Percentiles rank a stretch among this genome's conserved stretches.
phyloP scores from a whole-genome alignment of 75 land plant genomes.

The Pinus albicaulis region DNA sequence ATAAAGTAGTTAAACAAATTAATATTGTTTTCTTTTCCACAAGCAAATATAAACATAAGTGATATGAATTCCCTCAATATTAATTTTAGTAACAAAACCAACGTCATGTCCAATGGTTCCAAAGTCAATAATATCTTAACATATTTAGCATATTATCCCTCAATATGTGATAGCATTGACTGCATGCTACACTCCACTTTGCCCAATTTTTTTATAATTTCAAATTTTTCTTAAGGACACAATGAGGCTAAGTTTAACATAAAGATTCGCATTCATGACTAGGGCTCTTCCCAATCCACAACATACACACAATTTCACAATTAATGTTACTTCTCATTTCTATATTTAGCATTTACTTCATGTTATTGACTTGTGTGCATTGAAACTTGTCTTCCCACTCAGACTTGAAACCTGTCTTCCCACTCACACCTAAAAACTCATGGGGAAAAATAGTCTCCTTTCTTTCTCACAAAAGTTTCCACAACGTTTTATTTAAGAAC shows the following conservation, averaged over 20 bases:
- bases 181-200: conserved; percentile 93
- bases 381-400: too few species aligned
- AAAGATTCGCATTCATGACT: not conserved
- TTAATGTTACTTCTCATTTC: not conserved
- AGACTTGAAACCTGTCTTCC: too few species aligned
- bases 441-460: not conserved
- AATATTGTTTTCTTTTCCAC: too few species aligned
- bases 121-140: conserved; percentile 82
- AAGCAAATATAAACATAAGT: too few species aligned
- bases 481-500: conserved; percentile 22
- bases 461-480: not conserved
- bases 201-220: conserved; percentile 11
- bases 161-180: conserved; percentile 89
- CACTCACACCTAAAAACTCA: not conserved
- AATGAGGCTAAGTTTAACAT: not conserved
- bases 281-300: not conserved
- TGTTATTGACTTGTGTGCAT: not conserved
- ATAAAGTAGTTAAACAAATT: too few species aligned
- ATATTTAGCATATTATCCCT: conserved; percentile 85
- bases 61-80: too few species aligned
- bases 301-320: not conserved
- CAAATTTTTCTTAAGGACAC: not conserved
- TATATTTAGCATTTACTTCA: not conserved
- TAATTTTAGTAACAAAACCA: conserved; percentile 86
- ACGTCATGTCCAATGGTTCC: conserved; percentile 85